Evolutionary conservation across 176 grass and related monocot genomes (phyloP), one percentile per base, ranked within the genome.

Genomic region (Phoenix roebelenii): DNA sequence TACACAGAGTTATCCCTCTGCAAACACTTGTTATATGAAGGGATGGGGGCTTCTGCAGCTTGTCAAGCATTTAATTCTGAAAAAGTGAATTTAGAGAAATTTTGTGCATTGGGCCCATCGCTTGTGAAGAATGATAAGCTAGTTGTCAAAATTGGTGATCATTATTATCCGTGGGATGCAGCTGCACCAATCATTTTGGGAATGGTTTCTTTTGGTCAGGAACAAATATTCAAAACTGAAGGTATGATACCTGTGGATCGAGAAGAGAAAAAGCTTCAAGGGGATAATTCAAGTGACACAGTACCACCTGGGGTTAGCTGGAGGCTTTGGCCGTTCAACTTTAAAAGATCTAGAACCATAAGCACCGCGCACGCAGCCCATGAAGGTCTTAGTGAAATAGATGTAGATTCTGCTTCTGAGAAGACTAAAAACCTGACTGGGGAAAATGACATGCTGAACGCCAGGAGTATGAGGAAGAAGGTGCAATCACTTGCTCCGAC

Each of bases 241-340:
- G 85, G 82, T 57, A 86, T 81, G 85, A 95, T 95, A 61, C 75
- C 70, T 58, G 86, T 95, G 50, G 86, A 87, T 35, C 71, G 5
- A 80, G 73, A 77, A 60, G 82, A 86, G 16, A 52, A 51, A 59
- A 59, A 50, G 9, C 1, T 19, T 14, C 25, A 44, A 44, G 2
- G 35, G 23, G 28, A 15, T 49, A 32, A 74, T 72, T 71, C 61
- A 67, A 77, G 63, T 69, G 53, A 22, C 29, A 79, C 48, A 57
- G 52, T 32, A 60, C 67, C 18, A 72, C 69, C 75, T 74, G 83
- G 74, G 51, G 75, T 80, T 22, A 80, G 83, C 75, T 96, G 92
- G 91, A 95, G 85, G 53, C 75, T 95, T n/a, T 96, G 86, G 92
- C 86, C 80, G 25, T 96, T 96, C 71, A 72, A 74, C 65, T 75